phyloP scores from a whole-genome alignment of 257 asterid species.

The Cordia subcordata region DNA sequence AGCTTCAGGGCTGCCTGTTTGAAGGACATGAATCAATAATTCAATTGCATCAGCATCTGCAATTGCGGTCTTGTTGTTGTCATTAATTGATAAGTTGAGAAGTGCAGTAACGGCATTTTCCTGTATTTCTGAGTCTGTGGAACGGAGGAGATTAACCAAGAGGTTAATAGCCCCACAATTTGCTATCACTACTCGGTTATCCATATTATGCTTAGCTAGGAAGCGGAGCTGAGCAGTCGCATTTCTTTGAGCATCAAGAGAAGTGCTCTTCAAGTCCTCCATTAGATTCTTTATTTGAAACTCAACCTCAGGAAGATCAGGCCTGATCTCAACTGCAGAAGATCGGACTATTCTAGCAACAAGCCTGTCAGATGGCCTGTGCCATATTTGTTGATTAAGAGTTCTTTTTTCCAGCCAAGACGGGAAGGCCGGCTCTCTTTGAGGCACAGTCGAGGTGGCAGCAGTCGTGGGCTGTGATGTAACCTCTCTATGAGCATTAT shows the following conservation, averaged over 20 bases:
- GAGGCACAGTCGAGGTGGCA: constrained; percentile 31
- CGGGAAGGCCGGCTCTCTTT: constrained; percentile 46
- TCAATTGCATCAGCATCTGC: constrained; percentile 75
- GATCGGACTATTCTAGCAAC: constrained; percentile 53
- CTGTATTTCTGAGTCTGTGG: constrained; percentile 46
- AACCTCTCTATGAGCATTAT: constrained; percentile 71
- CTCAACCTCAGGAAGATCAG: constrained; percentile 65
- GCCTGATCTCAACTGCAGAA: constrained; percentile 55
- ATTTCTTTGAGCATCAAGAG: constrained; percentile 48
- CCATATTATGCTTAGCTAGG: constrained; percentile 72
- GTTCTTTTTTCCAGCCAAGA: constrained; percentile 50
- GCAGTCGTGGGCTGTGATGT: constrained; percentile 44
- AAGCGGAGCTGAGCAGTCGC: constrained; percentile 65
- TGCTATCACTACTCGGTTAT: constrained; percentile 65
- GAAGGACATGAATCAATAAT: constrained; percentile 76
- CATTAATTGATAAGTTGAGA: constrained; percentile 72
- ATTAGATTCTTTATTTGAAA: constrained; percentile 54
- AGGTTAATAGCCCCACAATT: constrained; percentile 54
- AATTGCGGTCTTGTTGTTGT: constrained; percentile 68
- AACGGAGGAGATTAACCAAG: constrained; percentile 56
- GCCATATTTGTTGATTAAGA: constrained; percentile 63
- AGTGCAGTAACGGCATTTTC: constrained; percentile 87
- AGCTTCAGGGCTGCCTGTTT: constrained; percentile 76
- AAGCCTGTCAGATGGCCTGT: constrained; percentile 61
- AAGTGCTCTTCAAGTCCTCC: constrained; percentile 59